phyloP scores from a whole-genome alignment of 2,329 filamentous ascomycete species.

The Aspergillus proliferans region DNA sequence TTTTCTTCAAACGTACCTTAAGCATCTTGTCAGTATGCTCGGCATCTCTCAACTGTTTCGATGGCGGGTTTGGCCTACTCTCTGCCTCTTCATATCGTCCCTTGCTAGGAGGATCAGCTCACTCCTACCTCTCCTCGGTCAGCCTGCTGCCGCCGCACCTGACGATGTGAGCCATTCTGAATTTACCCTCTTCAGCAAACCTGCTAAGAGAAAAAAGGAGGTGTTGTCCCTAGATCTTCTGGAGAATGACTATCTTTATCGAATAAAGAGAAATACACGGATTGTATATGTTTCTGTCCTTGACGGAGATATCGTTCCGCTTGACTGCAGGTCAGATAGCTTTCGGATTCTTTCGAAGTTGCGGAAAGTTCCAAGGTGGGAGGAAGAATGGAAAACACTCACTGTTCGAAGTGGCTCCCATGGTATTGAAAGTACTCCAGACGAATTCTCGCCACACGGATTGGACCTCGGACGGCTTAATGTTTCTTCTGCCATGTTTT shows the following conservation, averaged over 20 bases:
- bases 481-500: too few species aligned
- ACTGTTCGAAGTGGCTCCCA: neutral
- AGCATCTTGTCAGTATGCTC: neutral
- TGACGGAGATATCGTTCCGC: neutral
- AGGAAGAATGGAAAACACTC: neutral
- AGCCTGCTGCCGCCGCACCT: neutral
- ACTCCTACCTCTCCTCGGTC: neutral
- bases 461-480: too few species aligned
- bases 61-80: neutral
- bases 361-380: neutral
- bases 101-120: neutral
- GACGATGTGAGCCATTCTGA: neutral
- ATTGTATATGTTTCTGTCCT: neutral
- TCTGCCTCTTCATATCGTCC: neutral
- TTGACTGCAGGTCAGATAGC: neutral
- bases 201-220: neutral
- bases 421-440: too few species aligned
- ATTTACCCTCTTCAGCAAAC: neutral
- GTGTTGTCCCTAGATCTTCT: neutral
- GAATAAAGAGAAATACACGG: neutral
- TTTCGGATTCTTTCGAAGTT: neutral
- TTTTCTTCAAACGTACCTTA: neutral
- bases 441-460: too few species aligned
- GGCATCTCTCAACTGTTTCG: neutral
- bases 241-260: neutral